Percentiles rank a stretch among this genome's conserved stretches.
Evolutionary conservation across 129 eudicot genomes (phyloP).

Genomic region (Tagetes erecta): DNA sequence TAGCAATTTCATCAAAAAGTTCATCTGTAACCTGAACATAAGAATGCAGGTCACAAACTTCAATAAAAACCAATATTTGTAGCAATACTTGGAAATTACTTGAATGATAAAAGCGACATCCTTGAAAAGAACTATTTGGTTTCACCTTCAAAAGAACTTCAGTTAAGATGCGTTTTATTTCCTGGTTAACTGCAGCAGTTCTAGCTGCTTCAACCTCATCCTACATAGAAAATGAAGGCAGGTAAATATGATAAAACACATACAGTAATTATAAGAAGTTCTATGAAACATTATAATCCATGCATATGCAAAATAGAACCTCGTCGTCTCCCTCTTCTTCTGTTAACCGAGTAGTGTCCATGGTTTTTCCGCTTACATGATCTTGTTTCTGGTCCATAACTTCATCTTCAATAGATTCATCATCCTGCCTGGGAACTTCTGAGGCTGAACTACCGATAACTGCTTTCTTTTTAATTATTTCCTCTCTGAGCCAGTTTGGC

Average conservation of each 20-base stretch:
- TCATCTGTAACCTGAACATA: conserved; percentile 91
- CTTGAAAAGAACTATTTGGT: neutral
- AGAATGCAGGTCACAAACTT: conserved; percentile 25
- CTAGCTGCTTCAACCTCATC: conserved; percentile 86
- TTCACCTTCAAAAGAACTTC: conserved; percentile 90
- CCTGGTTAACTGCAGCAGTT: conserved; percentile 89
- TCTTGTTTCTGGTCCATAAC: conserved; percentile 52
- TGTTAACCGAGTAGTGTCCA: conserved; percentile 60
- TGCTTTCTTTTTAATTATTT: conserved; percentile 81
- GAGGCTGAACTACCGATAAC: conserved; percentile 58
- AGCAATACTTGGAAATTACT: neutral
- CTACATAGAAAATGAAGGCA: conserved; percentile 37
- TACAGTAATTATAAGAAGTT: neutral
- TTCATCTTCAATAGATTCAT: conserved; percentile 64
- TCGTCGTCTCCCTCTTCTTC: conserved; percentile 93
- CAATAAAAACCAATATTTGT: neutral
- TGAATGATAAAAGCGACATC: neutral
- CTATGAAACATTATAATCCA: neutral
- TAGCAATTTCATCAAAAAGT: conserved; percentile 95
- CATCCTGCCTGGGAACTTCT: conserved; percentile 52
- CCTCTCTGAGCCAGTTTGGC: conserved; percentile 98
- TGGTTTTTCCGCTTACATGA: conserved; percentile 67
- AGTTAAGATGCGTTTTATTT: conserved; percentile 87
- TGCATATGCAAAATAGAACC: conserved; percentile 39
- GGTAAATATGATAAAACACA: neutral